phyloP scores from a whole-genome alignment of 495 filamentous ascomycete species.

The Aspergillus bertholletiae region DNA sequence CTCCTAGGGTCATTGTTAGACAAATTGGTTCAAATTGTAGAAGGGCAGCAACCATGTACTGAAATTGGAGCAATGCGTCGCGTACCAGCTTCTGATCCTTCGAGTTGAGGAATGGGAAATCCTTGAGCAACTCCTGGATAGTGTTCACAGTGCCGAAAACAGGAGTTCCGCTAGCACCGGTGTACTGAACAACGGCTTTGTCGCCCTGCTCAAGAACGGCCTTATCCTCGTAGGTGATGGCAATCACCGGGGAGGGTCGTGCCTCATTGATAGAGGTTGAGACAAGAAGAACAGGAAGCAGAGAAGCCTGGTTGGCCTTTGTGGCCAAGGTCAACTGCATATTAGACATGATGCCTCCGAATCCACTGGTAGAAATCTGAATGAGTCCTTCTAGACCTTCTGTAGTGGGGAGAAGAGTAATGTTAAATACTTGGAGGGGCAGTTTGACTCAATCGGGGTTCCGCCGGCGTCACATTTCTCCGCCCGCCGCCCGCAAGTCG shows the following conservation, averaged over 20 bases:
- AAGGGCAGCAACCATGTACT: neutral
- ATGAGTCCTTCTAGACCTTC: slow-evolving; percentile 1
- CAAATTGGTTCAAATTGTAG: neutral
- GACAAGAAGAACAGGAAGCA: slow-evolving; percentile 48
- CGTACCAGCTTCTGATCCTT: slow-evolving; percentile 45
- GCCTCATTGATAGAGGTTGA: slow-evolving; percentile 48
- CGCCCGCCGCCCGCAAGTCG: slow-evolving; percentile 15
- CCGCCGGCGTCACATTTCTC: slow-evolving; percentile 33
- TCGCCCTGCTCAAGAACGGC: slow-evolving; percentile 40
- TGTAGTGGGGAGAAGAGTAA: slow-evolving; percentile 19
- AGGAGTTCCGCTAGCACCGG: slow-evolving; percentile 24
- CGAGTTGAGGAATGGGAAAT: slow-evolving; percentile 41
- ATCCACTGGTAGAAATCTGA: neutral
- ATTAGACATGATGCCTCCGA: slow-evolving; percentile 27
- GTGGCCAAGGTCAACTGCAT: slow-evolving; percentile 54
- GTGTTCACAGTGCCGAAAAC: slow-evolving; percentile 34
- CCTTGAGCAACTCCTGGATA: slow-evolving; percentile 35
- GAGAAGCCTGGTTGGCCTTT: slow-evolving; percentile 54
- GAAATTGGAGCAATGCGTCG: neutral
- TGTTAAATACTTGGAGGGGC: slow-evolving; percentile 9
- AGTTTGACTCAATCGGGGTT: slow-evolving; percentile 14
- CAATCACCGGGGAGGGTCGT: slow-evolving; percentile 39
- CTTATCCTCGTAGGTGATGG: slow-evolving; percentile 45
- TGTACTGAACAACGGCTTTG: slow-evolving; percentile 41
- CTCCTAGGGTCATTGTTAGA: slow-evolving; percentile 27